phyloP scores from a whole-genome alignment of 2,329 filamentous ascomycete genomes.

The Arthrinium phaeospermum region DNA sequence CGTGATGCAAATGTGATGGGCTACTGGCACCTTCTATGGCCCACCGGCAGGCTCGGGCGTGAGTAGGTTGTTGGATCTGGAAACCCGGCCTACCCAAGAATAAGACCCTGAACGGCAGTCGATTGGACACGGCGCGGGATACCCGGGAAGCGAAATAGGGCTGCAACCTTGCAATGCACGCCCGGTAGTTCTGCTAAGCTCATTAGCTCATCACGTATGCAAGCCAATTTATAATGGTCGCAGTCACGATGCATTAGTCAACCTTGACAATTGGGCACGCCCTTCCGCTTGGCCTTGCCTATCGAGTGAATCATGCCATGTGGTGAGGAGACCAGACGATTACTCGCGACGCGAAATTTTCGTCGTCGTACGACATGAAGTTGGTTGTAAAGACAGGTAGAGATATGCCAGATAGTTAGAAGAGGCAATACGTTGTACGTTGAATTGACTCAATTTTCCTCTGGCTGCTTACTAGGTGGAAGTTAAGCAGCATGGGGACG shows the following conservation, averaged over 20 bases:
- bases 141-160: conserved; percentile 8
- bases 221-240: background rate
- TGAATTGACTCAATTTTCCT: background rate
- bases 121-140: background rate
- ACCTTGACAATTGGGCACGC: background rate
- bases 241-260: conserved; percentile 3
- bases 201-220: conserved; percentile 2
- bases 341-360: background rate
- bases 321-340: background rate
- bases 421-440: background rate
- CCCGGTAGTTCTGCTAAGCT: conserved; percentile 3
- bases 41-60: background rate
- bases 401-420: background rate
- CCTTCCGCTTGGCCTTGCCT: background rate
- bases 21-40: background rate
- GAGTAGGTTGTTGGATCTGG: background rate
- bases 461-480: background rate
- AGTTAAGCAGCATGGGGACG: background rate
- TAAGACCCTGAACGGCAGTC: background rate
- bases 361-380: background rate
- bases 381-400: background rate
- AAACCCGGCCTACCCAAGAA: background rate
- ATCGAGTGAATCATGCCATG: background rate
- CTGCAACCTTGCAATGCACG: background rate
- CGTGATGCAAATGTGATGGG: background rate